These are phyloP conservation scores for Trichoderma atroviride DNA, from an alignment of 2,329 filamentous ascomycete genomes.

Conservation along the genomic window DNA sequence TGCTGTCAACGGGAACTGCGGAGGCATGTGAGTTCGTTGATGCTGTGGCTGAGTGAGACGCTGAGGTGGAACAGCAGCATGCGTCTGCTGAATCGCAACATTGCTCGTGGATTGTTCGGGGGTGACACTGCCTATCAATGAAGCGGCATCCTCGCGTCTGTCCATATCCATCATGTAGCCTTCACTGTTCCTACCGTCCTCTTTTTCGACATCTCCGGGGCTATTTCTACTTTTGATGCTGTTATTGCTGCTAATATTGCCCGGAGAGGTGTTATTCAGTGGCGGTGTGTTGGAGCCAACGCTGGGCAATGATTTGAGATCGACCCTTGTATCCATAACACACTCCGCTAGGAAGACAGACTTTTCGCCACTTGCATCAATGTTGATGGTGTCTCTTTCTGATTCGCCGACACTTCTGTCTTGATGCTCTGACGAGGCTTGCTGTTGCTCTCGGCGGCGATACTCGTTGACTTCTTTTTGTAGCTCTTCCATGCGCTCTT, in stretches of 20 bases:
- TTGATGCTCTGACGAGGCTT: not conserved
- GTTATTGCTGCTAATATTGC: not conserved
- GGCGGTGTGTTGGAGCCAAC: not conserved
- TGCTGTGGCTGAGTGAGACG: not conserved
- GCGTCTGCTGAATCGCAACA: not conserved
- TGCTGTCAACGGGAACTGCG: not conserved
- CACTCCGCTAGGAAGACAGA: not conserved
- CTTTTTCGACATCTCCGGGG: not conserved
- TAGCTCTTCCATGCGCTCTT: constrained; percentile 23
- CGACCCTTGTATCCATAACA: not conserved
- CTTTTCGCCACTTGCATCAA: not conserved
- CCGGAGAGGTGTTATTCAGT: not conserved
- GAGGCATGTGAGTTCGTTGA: not conserved
- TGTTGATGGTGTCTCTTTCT: not conserved
- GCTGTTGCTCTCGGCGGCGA: constrained; percentile 21
- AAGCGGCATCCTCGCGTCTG: not conserved
- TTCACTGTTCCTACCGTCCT: not conserved
- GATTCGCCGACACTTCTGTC: not conserved
- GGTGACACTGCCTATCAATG: not conserved
- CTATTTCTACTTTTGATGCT: not conserved
- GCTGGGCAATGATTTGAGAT: not conserved
- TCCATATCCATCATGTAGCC: not conserved
- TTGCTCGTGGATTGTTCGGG: not conserved
- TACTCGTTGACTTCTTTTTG: constrained; percentile 25
- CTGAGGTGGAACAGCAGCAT: not conserved